These are phyloP conservation scores for Cystofilobasidium bisporidii DNA, from an alignment of 768 basidiomycete species.

Conservation along the genomic window DNA sequence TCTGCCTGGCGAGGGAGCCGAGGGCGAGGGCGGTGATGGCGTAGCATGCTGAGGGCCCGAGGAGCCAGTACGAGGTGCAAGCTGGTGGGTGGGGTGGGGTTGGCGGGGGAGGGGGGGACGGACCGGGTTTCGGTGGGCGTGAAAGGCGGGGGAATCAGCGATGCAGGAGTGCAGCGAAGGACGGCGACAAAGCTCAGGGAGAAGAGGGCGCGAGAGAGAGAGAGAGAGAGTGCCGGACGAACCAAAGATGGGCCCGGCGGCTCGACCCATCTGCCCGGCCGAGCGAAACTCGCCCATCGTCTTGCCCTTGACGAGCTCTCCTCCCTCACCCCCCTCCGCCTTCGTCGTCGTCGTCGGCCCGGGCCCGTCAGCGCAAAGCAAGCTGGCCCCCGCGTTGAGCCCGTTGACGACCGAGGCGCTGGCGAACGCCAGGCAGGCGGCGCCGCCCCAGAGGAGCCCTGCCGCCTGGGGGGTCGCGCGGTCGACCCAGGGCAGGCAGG, in stretches of 20 bases:
- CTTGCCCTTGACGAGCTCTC: constrained; percentile 8
- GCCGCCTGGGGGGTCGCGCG: constrained; percentile 35
- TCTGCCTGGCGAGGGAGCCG: not conserved
- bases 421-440: constrained; percentile 81
- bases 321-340: constrained; percentile 54
- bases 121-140: not conserved
- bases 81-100: constrained; percentile 3
- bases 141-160: too few species aligned
- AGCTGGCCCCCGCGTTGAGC: constrained; percentile 77
- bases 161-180: not conserved
- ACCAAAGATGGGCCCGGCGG: constrained; percentile 85
- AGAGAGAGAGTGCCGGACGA: constrained; percentile 26
- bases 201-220: not conserved
- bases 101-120: not conserved
- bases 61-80: constrained; percentile 34
- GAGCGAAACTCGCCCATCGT: constrained; percentile 75
- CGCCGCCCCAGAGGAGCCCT: constrained; percentile 47
- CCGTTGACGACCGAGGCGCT: constrained; percentile 91
- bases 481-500: constrained; percentile 48
- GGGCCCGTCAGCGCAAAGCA: constrained; percentile 87
- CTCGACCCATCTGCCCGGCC: constrained; percentile 87
- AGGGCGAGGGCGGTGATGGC: constrained; percentile 31
- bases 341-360: constrained; percentile 48
- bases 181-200: not conserved
- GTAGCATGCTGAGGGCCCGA: constrained; percentile 38